Conservation (phyloP, 352 stramenopile species). For the Ophiocytium majus region DNA sequence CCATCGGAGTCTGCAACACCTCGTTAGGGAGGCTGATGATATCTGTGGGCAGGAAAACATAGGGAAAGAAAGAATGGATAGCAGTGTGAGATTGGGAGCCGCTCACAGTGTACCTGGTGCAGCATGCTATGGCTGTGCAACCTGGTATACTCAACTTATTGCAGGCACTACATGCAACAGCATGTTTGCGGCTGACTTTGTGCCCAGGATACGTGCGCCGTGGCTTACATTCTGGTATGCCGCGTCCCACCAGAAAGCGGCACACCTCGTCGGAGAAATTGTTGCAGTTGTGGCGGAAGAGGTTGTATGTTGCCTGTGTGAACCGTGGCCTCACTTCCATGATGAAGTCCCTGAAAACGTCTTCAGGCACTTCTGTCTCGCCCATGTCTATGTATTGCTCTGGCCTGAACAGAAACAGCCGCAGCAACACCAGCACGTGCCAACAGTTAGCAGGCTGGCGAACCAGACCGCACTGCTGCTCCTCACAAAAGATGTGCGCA, state of each 20-base stretch:
- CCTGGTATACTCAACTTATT: too few species aligned
- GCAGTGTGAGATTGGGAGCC: not conserved
- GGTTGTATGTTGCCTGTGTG: conserved; percentile 81
- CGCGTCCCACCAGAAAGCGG: conserved; percentile 73
- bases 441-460: too few species aligned
- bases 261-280: conserved; percentile 88
- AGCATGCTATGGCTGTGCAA: too few species aligned
- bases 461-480: too few species aligned
- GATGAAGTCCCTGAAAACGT: conserved; percentile 77
- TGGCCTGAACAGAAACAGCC: conserved; percentile 24
- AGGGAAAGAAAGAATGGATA: conserved; percentile 18
- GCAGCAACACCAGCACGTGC: too few species aligned
- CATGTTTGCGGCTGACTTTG: conserved; percentile 2
- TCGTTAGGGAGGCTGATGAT: conserved; percentile 48
- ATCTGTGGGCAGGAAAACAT: conserved; percentile 19
- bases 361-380: conserved; percentile 38
- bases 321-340: conserved; percentile 73
- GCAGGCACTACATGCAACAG: too few species aligned
- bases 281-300: conserved; percentile 93
- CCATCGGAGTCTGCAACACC: conserved; percentile 51
- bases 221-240: conserved; percentile 72
- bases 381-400: conserved; percentile 54
- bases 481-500: too few species aligned
- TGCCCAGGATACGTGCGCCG: too few species aligned
- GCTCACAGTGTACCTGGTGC: too few species aligned